A percentile compares a stretch with the other conserved stretches of the same genome.
Conservation (phyloP, 1,284 basidiomycete species). For the Cystodermella granulosa region DNA sequence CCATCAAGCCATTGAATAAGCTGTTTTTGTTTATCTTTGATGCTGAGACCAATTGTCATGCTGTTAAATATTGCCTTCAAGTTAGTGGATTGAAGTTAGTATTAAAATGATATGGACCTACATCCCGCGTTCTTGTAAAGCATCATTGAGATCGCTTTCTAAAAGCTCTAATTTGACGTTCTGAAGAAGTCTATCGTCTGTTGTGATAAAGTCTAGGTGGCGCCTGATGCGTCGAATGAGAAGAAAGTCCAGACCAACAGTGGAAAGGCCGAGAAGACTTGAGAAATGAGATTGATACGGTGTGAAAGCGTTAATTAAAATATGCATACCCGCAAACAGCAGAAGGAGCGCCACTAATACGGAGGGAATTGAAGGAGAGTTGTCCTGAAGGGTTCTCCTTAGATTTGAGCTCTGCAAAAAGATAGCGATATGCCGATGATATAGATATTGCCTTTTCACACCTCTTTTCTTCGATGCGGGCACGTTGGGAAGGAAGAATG, state of each 20-base stretch:
- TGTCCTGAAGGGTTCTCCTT: constrained; percentile 29
- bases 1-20: constrained; percentile 62
- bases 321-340: constrained; percentile 39
- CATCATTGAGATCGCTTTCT: constrained; percentile 52
- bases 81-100: constrained; percentile 1
- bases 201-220: constrained; percentile 51
- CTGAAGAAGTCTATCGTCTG: constrained; percentile 58
- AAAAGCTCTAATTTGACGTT: constrained; percentile 50
- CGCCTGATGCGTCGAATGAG: constrained; percentile 52
- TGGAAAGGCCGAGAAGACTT: constrained; percentile 58
- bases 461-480: constrained; percentile 61
- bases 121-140: constrained; percentile 71
- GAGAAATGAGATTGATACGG: constrained; percentile 5
- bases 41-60: not conserved
- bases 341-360: constrained; percentile 25
- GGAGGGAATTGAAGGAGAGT: constrained; percentile 33
- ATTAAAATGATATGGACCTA: constrained; percentile 42
- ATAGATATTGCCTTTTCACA: constrained; percentile 46
- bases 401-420: constrained; percentile 34
- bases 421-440: constrained; percentile 29
- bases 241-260: constrained; percentile 50
- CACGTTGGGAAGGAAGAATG: constrained; percentile 75
- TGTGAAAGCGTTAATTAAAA: constrained; percentile 3
- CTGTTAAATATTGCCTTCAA: not conserved
- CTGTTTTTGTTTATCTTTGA: constrained; percentile 32